A percentile compares a stretch with the other conserved stretches of the same genome.
Evolutionary conservation across 1,284 basidiomycete genomes (phyloP).

Genomic region (Moesziomyces antarcticus): DNA sequence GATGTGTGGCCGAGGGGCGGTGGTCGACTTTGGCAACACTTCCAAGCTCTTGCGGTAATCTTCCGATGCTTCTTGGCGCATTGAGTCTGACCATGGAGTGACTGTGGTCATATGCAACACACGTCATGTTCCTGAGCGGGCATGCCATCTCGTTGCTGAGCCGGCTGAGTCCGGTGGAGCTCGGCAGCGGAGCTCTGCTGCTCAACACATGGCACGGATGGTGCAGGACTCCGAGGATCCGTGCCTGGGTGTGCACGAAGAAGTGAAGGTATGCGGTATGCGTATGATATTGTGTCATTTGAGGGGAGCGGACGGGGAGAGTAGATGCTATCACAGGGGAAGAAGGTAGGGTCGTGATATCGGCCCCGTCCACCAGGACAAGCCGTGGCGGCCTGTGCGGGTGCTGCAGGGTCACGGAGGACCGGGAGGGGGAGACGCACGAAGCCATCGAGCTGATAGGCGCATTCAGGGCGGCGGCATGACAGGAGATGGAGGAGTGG

Average conservation of each 20-base stretch:
- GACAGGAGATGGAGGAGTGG: not conserved
- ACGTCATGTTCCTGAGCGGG: not conserved
- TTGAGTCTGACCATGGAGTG: not conserved
- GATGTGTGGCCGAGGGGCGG: not conserved
- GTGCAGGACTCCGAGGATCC: conserved; percentile 7
- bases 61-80: not conserved
- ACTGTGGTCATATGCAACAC: not conserved
- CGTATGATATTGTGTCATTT: not conserved
- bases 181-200: not conserved
- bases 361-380: too few species aligned
- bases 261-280: not conserved
- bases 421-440: not conserved
- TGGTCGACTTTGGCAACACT: not conserved
- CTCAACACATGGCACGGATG: conserved; percentile 7
- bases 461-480: not conserved
- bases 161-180: not conserved
- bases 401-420: conserved; percentile 27
- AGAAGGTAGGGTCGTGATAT: not conserved
- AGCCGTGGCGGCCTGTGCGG: not conserved
- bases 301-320: not conserved
- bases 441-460: not conserved
- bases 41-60: not conserved
- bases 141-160: not conserved
- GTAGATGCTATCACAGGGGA: not conserved
- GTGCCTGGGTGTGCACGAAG: conserved; percentile 5